Conservation (phyloP, 2,329 filamentous ascomycete genomes). For the Colletotrichum navitas region DNA sequence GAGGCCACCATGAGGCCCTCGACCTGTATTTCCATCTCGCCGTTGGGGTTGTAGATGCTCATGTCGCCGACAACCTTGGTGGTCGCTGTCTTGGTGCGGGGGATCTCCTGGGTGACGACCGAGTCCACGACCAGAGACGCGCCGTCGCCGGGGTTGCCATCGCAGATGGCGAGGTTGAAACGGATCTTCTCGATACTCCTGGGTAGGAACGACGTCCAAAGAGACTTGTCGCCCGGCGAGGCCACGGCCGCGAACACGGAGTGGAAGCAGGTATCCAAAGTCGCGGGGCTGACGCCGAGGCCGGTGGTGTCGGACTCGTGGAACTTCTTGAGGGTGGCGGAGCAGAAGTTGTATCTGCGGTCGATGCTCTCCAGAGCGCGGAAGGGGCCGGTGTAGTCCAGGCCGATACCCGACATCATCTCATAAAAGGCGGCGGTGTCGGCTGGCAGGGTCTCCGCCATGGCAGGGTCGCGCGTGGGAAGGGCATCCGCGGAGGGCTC, state of each 20-base stretch:
- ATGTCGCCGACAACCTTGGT: constrained; percentile 54
- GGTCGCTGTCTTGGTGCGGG: constrained; percentile 43
- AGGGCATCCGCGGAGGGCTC: constrained; percentile 42
- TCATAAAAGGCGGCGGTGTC: constrained; percentile 44
- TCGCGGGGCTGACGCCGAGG: constrained; percentile 51
- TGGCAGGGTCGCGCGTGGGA: constrained; percentile 38
- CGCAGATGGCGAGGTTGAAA: constrained; percentile 39
- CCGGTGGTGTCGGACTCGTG: constrained; percentile 45
- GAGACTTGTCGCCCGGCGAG: constrained; percentile 50
- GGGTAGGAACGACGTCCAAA: constrained; percentile 51
- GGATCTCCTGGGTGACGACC: constrained; percentile 48
- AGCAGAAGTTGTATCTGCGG: constrained; percentile 40
- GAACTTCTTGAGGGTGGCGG: constrained; percentile 40
- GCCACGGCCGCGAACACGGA: constrained; percentile 50
- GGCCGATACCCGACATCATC: constrained; percentile 42
- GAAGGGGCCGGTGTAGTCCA: constrained; percentile 44
- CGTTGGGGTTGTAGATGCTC: constrained; percentile 49
- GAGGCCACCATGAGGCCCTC: constrained; percentile 51
- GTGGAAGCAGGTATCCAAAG: constrained; percentile 54
- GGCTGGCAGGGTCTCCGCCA: constrained; percentile 41
- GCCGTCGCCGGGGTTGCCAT: constrained; percentile 29
- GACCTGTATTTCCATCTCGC: constrained; percentile 51
- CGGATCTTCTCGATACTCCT: constrained; percentile 45
- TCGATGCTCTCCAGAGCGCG: constrained; percentile 41
- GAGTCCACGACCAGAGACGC: constrained; percentile 48